Percentiles rank a stretch among this genome's conserved stretches.
phyloP scores from a whole-genome alignment of 129 eudicot species.

The Flaveria robusta region DNA sequence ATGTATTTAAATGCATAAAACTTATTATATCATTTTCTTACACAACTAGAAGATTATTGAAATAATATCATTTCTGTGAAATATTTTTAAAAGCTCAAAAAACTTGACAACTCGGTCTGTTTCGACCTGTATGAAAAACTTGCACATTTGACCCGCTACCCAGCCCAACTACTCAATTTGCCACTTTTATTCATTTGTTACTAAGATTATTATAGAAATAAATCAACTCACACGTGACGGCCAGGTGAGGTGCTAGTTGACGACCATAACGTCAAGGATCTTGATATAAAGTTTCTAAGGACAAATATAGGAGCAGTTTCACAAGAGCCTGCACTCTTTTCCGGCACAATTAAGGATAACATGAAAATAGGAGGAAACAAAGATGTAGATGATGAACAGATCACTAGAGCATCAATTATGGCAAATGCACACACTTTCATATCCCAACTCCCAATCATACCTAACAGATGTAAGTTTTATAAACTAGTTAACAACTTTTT shows the following conservation, averaged over 20 bases:
- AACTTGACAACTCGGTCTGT: neutral
- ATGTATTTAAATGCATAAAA: neutral
- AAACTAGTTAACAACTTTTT: neutral
- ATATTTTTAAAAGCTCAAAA: neutral
- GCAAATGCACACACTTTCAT: slow-evolving; percentile 85
- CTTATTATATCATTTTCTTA: neutral
- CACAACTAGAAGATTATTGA: neutral
- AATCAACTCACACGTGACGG: slow-evolving; percentile 10
- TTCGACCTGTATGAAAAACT: neutral
- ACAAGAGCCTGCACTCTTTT: slow-evolving; percentile 84
- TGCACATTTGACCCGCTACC: neutral
- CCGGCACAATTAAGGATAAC: slow-evolving; percentile 75
- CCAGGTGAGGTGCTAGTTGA: slow-evolving; percentile 70
- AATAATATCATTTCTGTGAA: neutral
- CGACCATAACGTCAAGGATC: slow-evolving; percentile 67
- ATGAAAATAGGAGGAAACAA: slow-evolving; percentile 75
- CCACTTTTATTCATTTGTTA: neutral
- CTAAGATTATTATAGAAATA: slow-evolving; percentile 4
- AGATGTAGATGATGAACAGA: slow-evolving; percentile 61
- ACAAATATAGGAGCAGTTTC: slow-evolving; percentile 78
- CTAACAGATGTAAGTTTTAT: slow-evolving; percentile 64
- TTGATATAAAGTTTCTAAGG: slow-evolving; percentile 64
- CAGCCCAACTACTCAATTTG: neutral
- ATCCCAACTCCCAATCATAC: slow-evolving; percentile 80
- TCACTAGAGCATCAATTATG: slow-evolving; percentile 60